Evolutionary conservation across 139 green algal genomes (phyloP).

Genomic region (Coccomyxa sp.): DNA sequence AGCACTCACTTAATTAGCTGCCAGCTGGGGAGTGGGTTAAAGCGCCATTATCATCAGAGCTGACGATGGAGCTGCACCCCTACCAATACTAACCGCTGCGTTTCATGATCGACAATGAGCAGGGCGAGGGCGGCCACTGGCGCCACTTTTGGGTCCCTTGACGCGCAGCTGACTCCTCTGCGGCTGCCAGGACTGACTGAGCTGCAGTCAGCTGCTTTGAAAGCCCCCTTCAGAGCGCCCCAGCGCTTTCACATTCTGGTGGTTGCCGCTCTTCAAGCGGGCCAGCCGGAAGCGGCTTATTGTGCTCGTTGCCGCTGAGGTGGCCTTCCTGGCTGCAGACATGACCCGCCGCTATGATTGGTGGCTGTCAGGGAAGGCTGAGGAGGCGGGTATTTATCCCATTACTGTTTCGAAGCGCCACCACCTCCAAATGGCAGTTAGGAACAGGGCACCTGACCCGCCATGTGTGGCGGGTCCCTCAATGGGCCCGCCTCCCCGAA

Average conservation of each 20-base stretch:
- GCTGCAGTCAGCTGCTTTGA: too few species aligned
- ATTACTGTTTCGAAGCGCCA: too few species aligned
- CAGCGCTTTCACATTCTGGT: conserved; percentile 29
- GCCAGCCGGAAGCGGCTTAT: conserved; percentile 25
- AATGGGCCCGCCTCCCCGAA: too few species aligned
- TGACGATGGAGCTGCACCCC: conserved; percentile 32
- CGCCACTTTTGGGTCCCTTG: conserved; percentile 17
- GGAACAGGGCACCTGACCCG: too few species aligned
- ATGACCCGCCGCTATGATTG: conserved; percentile 1
- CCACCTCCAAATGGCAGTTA: too few species aligned
- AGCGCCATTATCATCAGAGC: conserved; percentile 10
- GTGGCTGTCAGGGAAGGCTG: too few species aligned
- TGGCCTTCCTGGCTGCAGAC: conserved; percentile 43
- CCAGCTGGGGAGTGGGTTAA: conserved; percentile 2
- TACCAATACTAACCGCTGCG: conserved; percentile 69
- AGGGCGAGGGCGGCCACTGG: conserved; percentile 24
- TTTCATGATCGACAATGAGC: conserved; percentile 62
- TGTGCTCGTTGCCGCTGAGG: conserved; percentile 26
- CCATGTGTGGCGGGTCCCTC: too few species aligned
- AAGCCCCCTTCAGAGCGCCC: too few species aligned
- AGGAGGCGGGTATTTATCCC: too few species aligned
- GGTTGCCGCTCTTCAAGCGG: conserved; percentile 34
- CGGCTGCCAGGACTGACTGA: too few species aligned
- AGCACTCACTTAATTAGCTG: conserved; percentile 18
- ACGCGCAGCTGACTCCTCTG: too few species aligned